A percentile compares a stretch with the other conserved stretches of the same genome.
phyloP scores from a whole-genome alignment of 2,329 filamentous ascomycete genomes.

The Seiridium unicorne region DNA sequence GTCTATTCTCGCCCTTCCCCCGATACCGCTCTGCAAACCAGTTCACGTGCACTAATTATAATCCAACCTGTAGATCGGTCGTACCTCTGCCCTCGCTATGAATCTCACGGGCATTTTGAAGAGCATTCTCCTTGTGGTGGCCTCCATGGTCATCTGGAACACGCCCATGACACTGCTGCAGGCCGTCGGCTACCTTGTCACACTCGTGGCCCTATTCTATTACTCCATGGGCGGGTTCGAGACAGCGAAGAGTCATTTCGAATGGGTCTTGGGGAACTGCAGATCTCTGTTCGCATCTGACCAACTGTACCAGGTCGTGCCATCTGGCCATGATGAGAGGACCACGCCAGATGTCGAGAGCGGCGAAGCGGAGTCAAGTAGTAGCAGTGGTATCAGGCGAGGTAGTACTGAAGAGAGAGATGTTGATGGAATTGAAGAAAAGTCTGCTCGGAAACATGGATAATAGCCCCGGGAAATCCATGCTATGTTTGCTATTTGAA shows the following conservation, averaged over 20 bases:
- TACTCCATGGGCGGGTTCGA: slow-evolving; percentile 25
- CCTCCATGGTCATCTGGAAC: slow-evolving; percentile 64
- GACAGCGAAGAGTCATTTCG: not conserved
- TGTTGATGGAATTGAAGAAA: too few species aligned
- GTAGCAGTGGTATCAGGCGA: not conserved
- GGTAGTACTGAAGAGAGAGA: too few species aligned
- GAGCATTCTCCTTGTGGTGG: slow-evolving; percentile 66
- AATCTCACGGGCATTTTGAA: slow-evolving; percentile 70
- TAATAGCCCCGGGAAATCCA: too few species aligned
- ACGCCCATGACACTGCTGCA: slow-evolving; percentile 62
- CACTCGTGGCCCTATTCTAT: slow-evolving; percentile 27
- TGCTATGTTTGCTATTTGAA: too few species aligned
- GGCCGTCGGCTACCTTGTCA: slow-evolving; percentile 66
- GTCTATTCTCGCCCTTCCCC: too few species aligned
- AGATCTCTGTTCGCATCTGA: not conserved
- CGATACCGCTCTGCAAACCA: not conserved
- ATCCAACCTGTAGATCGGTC: slow-evolving; percentile 48
- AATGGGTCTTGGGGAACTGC: not conserved
- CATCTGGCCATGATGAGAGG: not conserved
- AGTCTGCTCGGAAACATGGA: too few species aligned
- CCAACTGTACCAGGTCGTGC: not conserved
- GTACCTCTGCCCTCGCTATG: slow-evolving; percentile 68
- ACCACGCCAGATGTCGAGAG: not conserved
- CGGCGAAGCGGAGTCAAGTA: not conserved
- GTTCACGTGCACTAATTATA: too few species aligned